phyloP scores from a whole-genome alignment of 2,329 filamentous ascomycete species.

The Epichloe hybrida region DNA sequence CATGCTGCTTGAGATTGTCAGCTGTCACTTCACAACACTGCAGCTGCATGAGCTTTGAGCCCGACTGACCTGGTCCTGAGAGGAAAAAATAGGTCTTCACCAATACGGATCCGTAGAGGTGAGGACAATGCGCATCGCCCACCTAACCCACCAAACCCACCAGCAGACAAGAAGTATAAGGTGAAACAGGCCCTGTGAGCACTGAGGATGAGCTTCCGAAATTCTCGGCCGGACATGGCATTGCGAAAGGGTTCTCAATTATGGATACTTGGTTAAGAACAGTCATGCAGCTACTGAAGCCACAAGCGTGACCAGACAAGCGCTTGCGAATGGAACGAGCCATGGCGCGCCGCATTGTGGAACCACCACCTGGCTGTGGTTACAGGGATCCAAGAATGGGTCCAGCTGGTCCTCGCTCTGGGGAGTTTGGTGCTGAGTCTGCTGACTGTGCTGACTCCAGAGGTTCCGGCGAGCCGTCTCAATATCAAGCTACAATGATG shows the following conservation, averaged over 20 bases:
- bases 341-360: background rate
- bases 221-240: background rate
- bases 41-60: constrained; percentile 8
- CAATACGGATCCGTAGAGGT: no score
- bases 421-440: no score
- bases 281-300: constrained; percentile 1
- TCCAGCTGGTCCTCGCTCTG: no score
- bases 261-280: background rate
- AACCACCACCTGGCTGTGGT: background rate
- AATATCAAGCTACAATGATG: background rate
- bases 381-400: background rate
- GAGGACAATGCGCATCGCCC: no score
- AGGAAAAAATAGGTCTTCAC: constrained; percentile 1
- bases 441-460: no score
- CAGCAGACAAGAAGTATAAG: no score
- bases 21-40: background rate
- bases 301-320: constrained; percentile 2
- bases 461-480: no score
- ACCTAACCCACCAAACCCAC: no score
- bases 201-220: no score
- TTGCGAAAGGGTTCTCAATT: background rate
- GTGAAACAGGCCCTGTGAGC: background rate
- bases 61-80: constrained; percentile 8
- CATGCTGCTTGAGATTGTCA: background rate
- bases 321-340: background rate